Evolutionary conservation across 495 filamentous ascomycete genomes (phyloP), one percentile per base, ranked within the genome.

Genomic region (Penicillium samsonianum): DNA sequence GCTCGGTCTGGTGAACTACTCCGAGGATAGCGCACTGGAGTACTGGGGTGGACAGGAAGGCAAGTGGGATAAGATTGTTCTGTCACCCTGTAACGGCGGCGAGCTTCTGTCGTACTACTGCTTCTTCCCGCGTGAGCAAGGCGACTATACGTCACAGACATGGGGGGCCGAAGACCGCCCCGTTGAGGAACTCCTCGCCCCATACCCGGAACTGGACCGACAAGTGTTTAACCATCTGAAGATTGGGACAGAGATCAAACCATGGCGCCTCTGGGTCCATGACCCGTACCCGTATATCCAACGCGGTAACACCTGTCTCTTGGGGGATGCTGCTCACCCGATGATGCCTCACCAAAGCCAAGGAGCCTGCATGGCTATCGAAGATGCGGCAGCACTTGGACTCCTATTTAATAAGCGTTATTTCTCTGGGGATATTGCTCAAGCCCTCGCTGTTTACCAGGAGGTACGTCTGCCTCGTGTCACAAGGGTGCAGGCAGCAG

Each of bases 261-360:
- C 78, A 1, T 81, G 78, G 78, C 66, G 78, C 17, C 63, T 81
- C 19, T 81, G 74, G 73, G 74, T 80, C 8, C 78, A 81, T 50
- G 60, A 79, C 31, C 78, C 77, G 2, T 83, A 82, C 51, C 65
- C 66, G 2, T 73, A 73, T 50, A 65, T 73, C 17, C 57, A 63
- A 12, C 64, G 65, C 12, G 63, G 53, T 14, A 68, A 52, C 33
- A 70, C 71, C 23, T 77, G 77, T 60, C 59, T 79, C 0, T 41
- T 78, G 23, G 72, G 73, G 4, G 74, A 76, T 62, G 74, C 73
- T 10, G 73, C 64, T 22, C 73, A 79, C 53, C 73, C 74, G 55
- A 81, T 81, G 78, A 78, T 81, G 75, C 78, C 78, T 0, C 71
- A 81, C 50, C 79, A 81, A 46, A 78, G 76, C 33, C 78, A 81